A percentile compares a stretch with the other conserved stretches of the same genome.
These are phyloP conservation scores for Aquilaria malaccensis DNA, from an alignment of 345 rosid genomes.

Conservation along the genomic window DNA sequence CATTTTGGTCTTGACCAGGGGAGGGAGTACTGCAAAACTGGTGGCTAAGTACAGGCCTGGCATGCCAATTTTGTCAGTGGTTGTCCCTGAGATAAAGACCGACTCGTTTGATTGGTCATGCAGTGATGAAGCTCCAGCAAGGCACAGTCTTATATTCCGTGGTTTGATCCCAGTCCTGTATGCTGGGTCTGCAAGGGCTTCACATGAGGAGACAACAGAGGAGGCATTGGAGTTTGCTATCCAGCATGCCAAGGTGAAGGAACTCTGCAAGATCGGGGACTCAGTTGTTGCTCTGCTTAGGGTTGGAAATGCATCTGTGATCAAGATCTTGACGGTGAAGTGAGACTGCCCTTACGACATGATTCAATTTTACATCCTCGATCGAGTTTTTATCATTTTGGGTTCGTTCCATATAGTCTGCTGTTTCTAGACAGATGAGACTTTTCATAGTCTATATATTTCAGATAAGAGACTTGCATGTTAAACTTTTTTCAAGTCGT, in stretches of 20 bases:
- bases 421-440: neutral
- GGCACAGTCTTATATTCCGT: constrained; percentile 84
- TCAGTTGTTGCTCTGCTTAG: constrained; percentile 92
- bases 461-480: no score
- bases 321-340: constrained; percentile 86
- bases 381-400: neutral
- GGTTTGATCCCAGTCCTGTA: constrained; percentile 80
- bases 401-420: neutral
- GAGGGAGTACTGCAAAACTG: constrained; percentile 93
- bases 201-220: constrained; percentile 82
- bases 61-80: constrained; percentile 77
- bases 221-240: constrained; percentile 85
- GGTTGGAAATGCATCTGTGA: constrained; percentile 77
- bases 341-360: constrained; percentile 14
- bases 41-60: constrained; percentile 97
- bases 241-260: constrained; percentile 55
- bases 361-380: neutral
- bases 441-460: no score
- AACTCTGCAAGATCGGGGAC: constrained; percentile 72
- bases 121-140: constrained; percentile 83
- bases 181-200: constrained; percentile 90
- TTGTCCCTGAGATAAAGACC: constrained; percentile 84
- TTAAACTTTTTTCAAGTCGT: no score
- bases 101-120: constrained; percentile 94
- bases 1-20: constrained; percentile 83